Base-by-base conservation (phyloP, 179 eudicot genomes). In the Monotropa hypopitys region DNA sequence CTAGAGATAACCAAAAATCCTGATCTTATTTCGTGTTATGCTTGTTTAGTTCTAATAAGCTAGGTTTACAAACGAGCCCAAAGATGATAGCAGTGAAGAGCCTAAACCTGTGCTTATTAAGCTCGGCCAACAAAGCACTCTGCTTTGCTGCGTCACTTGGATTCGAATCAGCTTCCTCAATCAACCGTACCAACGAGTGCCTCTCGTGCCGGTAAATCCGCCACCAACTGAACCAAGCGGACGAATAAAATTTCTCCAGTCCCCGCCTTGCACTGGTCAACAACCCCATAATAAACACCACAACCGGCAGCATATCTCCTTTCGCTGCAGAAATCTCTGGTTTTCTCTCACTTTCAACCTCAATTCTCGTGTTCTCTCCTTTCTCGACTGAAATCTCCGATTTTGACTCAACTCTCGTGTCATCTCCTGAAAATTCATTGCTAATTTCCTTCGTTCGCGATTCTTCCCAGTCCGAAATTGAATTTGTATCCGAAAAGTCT, bases 181-280 rank as follows among this genome's bases (percentile, higher is more conserved):
- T 77, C 89, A 95, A 78, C 68, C 78, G 75, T 73, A 88, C 88
- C 68, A 90, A 13, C 20, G 67, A 74, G 77, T 87, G 81, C 83
- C 82, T 88, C 84, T 89, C 97, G 73, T 86, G 88, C 71, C 84
- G 87, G 97, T 91, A 91, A 70, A 84, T 83, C 13, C 91, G 92
- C 98, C 91, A 90, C 94, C 94, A 90, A 53, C 80, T 86, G 78
- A 91, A 85, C 94, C 91, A 87, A 83, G 88, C 89, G 53, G 90
- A 86, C 80, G 76, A 54, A 80, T 86, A 72, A 43, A 90, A 1
- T 67, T 77, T 87, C 87, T 85, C 95, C 71, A 93, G 66, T 26
- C 85, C 82, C 32, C 43, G 76, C 77, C 76, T 89, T 67, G 83
- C 49, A 54, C 46, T 80, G 18, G 82, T 87, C 87, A 86, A 84